Evolutionary conservation across 768 basidiomycete genomes (phyloP).

Genomic region (Postia placenta): DNA sequence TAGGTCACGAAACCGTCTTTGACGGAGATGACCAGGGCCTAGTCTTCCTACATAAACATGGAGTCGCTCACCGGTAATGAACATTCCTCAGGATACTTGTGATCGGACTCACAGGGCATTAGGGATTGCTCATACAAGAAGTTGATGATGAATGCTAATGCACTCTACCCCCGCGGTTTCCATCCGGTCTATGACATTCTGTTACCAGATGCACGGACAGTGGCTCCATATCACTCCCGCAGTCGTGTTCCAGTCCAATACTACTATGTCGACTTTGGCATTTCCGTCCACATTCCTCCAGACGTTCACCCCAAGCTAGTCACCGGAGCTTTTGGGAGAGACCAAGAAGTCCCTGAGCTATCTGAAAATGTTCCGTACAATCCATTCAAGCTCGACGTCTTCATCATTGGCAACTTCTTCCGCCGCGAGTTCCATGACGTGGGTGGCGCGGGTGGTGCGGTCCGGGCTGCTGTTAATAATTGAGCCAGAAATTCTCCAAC

Average conservation of each 20-base stretch:
- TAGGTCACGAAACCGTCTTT: background rate
- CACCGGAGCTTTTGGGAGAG: slow-evolving; percentile 9
- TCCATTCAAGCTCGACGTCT: slow-evolving; percentile 21
- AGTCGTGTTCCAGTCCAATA: slow-evolving; percentile 12
- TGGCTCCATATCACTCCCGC: background rate
- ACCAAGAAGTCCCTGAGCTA: slow-evolving; percentile 16
- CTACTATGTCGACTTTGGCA: slow-evolving; percentile 24
- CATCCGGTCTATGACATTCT: slow-evolving; percentile 8
- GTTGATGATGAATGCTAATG: slow-evolving; percentile 19
- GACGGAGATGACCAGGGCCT: slow-evolving; percentile 10
- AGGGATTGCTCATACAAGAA: slow-evolving; percentile 20
- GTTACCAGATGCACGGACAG: background rate
- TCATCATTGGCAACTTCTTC: slow-evolving; percentile 17
- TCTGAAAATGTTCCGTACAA: slow-evolving; percentile 14
- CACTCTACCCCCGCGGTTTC: slow-evolving; percentile 17
- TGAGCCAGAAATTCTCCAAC: slow-evolving; percentile 5
- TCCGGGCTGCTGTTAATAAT: background rate
- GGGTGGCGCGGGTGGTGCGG: background rate
- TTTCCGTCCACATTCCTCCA: slow-evolving; percentile 15
- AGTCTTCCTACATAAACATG: slow-evolving; percentile 13
- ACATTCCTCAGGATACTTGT: background rate
- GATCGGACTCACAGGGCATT: background rate
- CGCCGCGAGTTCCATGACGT: slow-evolving; percentile 6
- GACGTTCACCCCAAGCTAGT: slow-evolving; percentile 3
- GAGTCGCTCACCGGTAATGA: slow-evolving; percentile 16